phyloP scores from a whole-genome alignment of 1,284 basidiomycete species.

The Tetrapyrgos nigripes region DNA sequence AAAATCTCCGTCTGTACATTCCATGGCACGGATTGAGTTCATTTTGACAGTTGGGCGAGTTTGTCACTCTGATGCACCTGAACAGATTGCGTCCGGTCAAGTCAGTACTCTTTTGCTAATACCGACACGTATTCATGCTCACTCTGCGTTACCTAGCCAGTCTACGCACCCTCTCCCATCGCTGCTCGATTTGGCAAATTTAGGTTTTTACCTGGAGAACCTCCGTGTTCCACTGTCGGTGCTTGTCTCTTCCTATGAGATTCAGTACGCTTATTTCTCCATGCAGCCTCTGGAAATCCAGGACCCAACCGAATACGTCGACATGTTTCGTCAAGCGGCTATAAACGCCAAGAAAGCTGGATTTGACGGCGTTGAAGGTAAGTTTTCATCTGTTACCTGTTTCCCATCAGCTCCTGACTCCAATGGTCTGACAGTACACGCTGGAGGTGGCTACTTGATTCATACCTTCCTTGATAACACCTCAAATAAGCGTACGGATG shows the following conservation, averaged over 20 bases:
- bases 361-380: constrained; percentile 45
- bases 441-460: constrained; percentile 45
- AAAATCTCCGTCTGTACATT: not conserved
- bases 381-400: not conserved
- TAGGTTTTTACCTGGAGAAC: constrained; percentile 15
- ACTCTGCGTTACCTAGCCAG: not conserved
- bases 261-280: constrained; percentile 36
- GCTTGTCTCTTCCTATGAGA: not conserved
- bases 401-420: not conserved
- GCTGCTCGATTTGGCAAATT: constrained; percentile 13
- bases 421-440: constrained; percentile 42
- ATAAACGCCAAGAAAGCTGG: constrained; percentile 38
- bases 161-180: constrained; percentile 14
- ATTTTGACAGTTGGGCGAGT: constrained; percentile 21
- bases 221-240: constrained; percentile 45
- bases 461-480: constrained; percentile 63
- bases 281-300: constrained; percentile 13
- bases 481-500: constrained; percentile 63
- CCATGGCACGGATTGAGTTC: not conserved
- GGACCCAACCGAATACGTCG: constrained; percentile 33
- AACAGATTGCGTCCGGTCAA: constrained; percentile 22
- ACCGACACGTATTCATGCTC: too few species aligned
- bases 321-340: constrained; percentile 44
- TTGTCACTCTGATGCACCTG: constrained; percentile 26
- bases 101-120: too few species aligned